phyloP scores from a whole-genome alignment of 1,284 basidiomycete species.

The Jaminaea rosea region DNA sequence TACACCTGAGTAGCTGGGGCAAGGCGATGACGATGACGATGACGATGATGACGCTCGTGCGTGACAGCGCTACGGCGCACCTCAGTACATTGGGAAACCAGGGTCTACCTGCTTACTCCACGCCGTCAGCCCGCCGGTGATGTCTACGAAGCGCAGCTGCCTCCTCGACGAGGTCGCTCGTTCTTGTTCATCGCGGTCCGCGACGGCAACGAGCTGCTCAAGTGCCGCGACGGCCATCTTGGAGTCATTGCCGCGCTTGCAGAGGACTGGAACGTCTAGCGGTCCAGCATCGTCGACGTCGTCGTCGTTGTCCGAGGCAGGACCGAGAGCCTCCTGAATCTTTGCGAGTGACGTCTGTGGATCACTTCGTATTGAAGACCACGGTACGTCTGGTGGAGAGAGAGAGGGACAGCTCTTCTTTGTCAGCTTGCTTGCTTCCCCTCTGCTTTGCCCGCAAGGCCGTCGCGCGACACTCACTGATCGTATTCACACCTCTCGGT shows the following conservation, averaged over 20 bases:
- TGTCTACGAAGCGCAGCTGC: conserved; percentile 14
- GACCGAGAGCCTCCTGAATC: conserved; percentile 16
- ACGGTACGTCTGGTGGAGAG: conserved; percentile 57
- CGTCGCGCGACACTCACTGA: background rate
- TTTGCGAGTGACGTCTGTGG: conserved; percentile 51
- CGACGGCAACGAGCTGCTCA: conserved; percentile 8
- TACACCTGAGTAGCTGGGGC: too few species aligned
- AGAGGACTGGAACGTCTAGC: conserved; percentile 59
- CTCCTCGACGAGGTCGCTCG: background rate
- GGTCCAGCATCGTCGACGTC: conserved; percentile 41
- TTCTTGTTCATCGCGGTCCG: background rate
- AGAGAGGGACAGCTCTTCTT: background rate
- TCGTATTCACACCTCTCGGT: conserved; percentile 65
- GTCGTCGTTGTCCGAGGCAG: conserved; percentile 38
- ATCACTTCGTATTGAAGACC: conserved; percentile 57
- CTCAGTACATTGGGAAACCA: conserved; percentile 26
- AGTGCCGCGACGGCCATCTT: conserved; percentile 63
- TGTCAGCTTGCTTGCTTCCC: background rate
- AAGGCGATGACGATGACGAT: too few species aligned
- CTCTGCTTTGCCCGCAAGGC: too few species aligned
- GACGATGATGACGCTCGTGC: too few species aligned
- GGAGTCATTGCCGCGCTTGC: conserved; percentile 86
- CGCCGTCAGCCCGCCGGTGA: conserved; percentile 26
- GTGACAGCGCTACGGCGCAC: too few species aligned
- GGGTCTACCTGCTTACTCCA: conserved; percentile 20